A percentile compares a stretch with the other conserved stretches of the same genome.
These are phyloP conservation scores for Wallacemonas sp. DNA, from an alignment of 208 protist species.

Conservation along the genomic window DNA sequence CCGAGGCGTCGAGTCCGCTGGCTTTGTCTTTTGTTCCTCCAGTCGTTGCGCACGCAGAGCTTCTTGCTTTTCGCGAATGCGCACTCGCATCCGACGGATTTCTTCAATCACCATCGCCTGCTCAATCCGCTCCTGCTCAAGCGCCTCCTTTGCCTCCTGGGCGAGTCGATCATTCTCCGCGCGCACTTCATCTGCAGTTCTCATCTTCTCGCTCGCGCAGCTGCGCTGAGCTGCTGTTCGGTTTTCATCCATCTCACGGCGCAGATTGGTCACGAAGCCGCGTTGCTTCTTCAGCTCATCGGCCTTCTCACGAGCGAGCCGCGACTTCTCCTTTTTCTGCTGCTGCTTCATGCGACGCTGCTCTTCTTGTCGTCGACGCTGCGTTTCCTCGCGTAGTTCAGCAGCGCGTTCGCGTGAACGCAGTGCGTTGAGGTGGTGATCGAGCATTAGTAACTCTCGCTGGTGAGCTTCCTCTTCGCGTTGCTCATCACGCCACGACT, in stretches of 20 bases:
- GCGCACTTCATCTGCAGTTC: slow-evolving; percentile 32
- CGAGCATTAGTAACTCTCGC: slow-evolving; percentile 20
- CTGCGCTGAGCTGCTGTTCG: slow-evolving; percentile 27
- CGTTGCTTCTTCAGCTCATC: slow-evolving; percentile 14
- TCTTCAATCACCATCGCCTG: slow-evolving; percentile 60
- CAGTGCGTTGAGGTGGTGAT: slow-evolving; percentile 36
- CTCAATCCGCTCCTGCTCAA: slow-evolving; percentile 31
- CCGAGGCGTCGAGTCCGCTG: too few species aligned
- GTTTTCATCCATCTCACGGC: slow-evolving; percentile 24
- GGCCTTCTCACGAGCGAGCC: slow-evolving; percentile 13
- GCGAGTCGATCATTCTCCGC: slow-evolving; percentile 35
- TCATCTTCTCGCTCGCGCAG: slow-evolving; percentile 16
- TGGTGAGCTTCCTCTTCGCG: slow-evolving; percentile 23
- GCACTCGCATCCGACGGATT: slow-evolving; percentile 48
- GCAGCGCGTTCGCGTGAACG: background rate
- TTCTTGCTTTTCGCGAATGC: slow-evolving; percentile 33
- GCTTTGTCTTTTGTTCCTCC: too few species aligned
- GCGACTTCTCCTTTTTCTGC: slow-evolving; percentile 22
- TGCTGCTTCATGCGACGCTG: background rate
- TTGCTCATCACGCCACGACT: slow-evolving; percentile 56
- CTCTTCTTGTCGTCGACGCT: background rate
- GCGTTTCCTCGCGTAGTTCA: background rate
- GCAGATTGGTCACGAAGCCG: slow-evolving; percentile 22
- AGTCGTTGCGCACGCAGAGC: slow-evolving; percentile 22
- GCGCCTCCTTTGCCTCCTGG: slow-evolving; percentile 28